Base-by-base conservation (phyloP, 1,139 yeast genomes). In the Tardiomyces digboiensis region DNA sequence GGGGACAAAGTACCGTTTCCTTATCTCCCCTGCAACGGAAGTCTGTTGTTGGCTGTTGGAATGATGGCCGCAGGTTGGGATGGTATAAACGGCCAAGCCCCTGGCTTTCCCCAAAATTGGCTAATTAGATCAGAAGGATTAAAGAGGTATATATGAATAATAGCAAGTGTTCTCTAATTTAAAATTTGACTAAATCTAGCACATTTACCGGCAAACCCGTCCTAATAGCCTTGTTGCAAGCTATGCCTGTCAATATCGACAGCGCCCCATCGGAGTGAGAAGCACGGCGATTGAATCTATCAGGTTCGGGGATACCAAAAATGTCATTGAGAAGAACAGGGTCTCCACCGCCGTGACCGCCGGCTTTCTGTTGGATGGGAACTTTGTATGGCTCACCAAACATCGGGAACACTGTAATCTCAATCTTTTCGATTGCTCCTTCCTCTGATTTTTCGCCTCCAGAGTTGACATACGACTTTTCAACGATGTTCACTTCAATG, bases 321-420 rank as follows among this genome's bases (percentile, higher is more conserved):
- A 48, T 39, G 22, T 49, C 52, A 33, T 46, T 47, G 21, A 49
- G 44, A 6, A 49, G 42, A n/a, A 42, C 47, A 33, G 50, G 47
- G 36, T 42, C 48, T 21, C 44, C 53, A 38, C 49, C 48, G 39
- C 47, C 52, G 29, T 49, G 49, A 19, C 58, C 57, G 26, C 51
- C 51, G 19, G 39, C 45, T 26, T 40, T 26, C 21, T 43, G 46
- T 16, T 29, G 43, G 20, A 48, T 36, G 7, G 43, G 42, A 14
- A 47, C 51, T 20, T 21, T 38, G 40, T 48, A 48, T 13, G 51
- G 42, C 37, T 45, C 39, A 39, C 37, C 48, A 29, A 48, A 47
- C 47, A 45, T 40, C 10, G 51, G 51, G 36, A 36, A 39, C 13
- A 48, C 51, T n/a, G 45, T 47, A 23, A 48, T 42, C 14, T 45